Evolutionary conservation across 1,284 basidiomycete genomes (phyloP).

Genomic region (Leccinum holopus): DNA sequence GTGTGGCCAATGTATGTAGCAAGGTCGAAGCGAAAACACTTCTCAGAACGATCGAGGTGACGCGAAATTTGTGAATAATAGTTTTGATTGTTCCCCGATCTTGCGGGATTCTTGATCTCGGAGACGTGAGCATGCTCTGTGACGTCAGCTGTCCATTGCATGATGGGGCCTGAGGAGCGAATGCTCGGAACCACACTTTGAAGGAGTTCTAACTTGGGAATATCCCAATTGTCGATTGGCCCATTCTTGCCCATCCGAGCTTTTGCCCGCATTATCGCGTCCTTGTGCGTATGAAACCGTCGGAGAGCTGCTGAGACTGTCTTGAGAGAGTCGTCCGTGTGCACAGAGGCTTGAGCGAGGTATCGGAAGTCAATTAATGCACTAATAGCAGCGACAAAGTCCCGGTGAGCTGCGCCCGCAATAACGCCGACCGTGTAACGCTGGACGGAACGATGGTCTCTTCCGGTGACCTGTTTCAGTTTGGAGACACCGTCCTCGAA

Average conservation of each 20-base stretch:
- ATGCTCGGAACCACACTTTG: not conserved
- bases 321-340: not conserved
- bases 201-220: not conserved
- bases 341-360: not conserved
- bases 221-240: not conserved
- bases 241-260: not conserved
- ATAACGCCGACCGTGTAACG: not conserved
- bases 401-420: not conserved
- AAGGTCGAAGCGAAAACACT: not conserved
- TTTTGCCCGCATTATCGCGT: not conserved
- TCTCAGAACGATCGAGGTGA: not conserved
- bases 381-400: not conserved
- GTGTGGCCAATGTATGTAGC: not conserved
- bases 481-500: not conserved
- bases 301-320: not conserved
- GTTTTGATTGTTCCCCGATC: not conserved
- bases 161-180: not conserved
- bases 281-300: not conserved
- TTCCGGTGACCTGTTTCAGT: not conserved
- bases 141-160: not conserved
- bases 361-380: not conserved
- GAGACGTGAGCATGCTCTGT: not conserved
- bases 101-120: not conserved
- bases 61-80: not conserved
- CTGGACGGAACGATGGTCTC: not conserved